Percentiles rank a stretch among this genome's conserved stretches.
Conservation (phyloP, 176 grass and related monocot genomes). For the Pontederia paniculata region DNA sequence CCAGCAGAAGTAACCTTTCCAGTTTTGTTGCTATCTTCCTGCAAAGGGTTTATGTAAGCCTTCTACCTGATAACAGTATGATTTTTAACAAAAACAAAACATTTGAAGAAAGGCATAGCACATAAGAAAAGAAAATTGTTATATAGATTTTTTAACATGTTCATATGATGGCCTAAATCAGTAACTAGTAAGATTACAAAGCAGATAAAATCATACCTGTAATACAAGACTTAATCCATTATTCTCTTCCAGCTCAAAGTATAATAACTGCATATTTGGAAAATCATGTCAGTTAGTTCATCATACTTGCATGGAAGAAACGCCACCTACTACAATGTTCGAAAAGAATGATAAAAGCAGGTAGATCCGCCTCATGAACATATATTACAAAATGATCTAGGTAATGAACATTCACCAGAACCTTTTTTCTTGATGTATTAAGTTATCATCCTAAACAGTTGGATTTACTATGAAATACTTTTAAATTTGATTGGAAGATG, state of each 20-base stretch:
- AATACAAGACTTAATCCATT: conserved; percentile 84
- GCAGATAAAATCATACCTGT: conserved; percentile 39
- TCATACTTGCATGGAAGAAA: background rate
- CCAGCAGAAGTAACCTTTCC: conserved; percentile 71
- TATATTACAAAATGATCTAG: background rate
- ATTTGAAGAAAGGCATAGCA: background rate
- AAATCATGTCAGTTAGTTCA: background rate
- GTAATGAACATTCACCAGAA: background rate
- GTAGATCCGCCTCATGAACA: background rate
- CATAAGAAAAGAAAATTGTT: background rate
- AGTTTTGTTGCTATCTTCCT: conserved; percentile 80
- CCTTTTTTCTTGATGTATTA: too few species aligned
- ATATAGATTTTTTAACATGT: background rate
- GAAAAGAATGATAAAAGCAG: background rate
- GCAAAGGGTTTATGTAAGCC: conserved; percentile 23
- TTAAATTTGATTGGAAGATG: too few species aligned
- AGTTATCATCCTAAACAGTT: too few species aligned
- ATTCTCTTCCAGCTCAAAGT: conserved; percentile 97
- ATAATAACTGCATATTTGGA: conserved; percentile 60
- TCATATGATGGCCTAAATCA: background rate
- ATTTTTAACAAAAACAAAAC: background rate
- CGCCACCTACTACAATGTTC: background rate
- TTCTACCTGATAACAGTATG: conserved; percentile 13
- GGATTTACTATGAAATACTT: too few species aligned
- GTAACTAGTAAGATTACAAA: background rate